phyloP scores from a whole-genome alignment of 2,329 filamentous ascomycete species.

The Botryotinia narcissicola region DNA sequence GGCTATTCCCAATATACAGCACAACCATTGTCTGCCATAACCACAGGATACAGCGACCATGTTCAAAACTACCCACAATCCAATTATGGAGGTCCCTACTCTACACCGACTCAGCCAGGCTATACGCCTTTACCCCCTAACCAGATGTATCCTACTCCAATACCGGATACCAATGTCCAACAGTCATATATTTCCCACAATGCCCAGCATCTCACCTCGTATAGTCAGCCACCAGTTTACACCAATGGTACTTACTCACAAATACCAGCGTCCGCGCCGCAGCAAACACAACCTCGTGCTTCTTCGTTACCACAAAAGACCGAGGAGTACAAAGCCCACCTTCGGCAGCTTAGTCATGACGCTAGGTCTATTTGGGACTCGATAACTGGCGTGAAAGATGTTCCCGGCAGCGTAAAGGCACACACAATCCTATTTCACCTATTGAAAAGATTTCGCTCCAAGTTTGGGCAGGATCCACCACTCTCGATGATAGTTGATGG shows the following conservation, averaged over 20 bases:
- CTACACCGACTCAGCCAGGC: conserved; percentile 23
- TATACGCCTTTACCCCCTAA: conserved; percentile 28
- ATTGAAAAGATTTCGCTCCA: conserved; percentile 54
- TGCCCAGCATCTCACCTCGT: conserved; percentile 28
- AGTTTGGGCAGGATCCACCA: conserved; percentile 56
- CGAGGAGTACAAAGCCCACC: conserved; percentile 47
- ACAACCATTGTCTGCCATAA: conserved; percentile 27
- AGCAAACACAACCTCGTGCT: conserved; percentile 25
- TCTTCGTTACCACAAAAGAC: conserved; percentile 37
- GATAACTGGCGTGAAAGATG: conserved; percentile 56
- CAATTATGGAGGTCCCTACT: conserved; percentile 31
- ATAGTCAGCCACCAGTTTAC: conserved; percentile 33
- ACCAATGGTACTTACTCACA: conserved; percentile 9
- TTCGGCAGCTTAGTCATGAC: conserved; percentile 53
- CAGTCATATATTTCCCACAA: conserved; percentile 27
- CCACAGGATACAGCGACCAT: conserved; percentile 29
- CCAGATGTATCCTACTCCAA: conserved; percentile 27
- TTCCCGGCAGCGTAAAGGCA: conserved; percentile 61
- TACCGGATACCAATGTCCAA: conserved; percentile 25
- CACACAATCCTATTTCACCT: conserved; percentile 63
- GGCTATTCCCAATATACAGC: conserved; percentile 29
- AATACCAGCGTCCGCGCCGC: background rate
- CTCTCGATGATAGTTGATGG: conserved; percentile 60
- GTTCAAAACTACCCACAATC: conserved; percentile 34
- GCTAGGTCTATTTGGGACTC: conserved; percentile 62